These are phyloP conservation scores for Garcia nutans DNA, from an alignment of 345 rosid species.

Conservation along the genomic window DNA sequence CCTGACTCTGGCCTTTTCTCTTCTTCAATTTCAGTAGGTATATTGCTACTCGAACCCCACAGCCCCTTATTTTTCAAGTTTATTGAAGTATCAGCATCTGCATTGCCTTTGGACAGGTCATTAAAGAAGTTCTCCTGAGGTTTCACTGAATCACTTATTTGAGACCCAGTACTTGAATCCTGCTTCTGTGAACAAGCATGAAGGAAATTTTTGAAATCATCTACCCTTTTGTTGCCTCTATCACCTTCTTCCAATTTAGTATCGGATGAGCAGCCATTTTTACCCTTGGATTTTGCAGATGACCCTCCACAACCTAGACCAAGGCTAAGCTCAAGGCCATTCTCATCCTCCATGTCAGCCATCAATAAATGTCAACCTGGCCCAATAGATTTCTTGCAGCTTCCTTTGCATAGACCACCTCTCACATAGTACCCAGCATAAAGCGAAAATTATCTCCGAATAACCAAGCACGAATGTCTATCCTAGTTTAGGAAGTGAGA, in stretches of 20 bases:
- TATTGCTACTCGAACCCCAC: conserved; percentile 46
- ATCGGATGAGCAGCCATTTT: conserved; percentile 53
- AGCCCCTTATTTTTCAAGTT: conserved; percentile 47
- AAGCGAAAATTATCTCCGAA: conserved; percentile 1
- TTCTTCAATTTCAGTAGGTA: conserved; percentile 53
- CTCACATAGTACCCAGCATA: conserved; percentile 5
- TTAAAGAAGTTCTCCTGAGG: conserved; percentile 80
- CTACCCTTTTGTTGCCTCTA: conserved; percentile 61
- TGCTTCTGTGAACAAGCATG: conserved; percentile 53
- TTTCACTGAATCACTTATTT: conserved; percentile 58
- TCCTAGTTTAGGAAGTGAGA: conserved; percentile 1
- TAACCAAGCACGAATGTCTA: neutral
- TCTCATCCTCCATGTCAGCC: conserved; percentile 74
- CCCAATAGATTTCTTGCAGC: neutral
- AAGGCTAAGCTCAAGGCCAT: conserved; percentile 93
- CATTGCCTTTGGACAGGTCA: conserved; percentile 59
- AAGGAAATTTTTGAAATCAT: conserved; percentile 75
- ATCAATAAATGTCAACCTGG: conserved; percentile 12
- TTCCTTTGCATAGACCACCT: neutral
- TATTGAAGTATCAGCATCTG: conserved; percentile 53
- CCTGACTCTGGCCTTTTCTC: conserved; percentile 50
- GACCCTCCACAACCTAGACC: conserved; percentile 90
- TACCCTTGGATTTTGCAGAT: conserved; percentile 65
- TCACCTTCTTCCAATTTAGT: conserved; percentile 59
- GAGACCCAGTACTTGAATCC: conserved; percentile 58